These are phyloP conservation scores for Annulohypoxylon moriforme DNA, from an alignment of 495 filamentous ascomycete species.

Conservation along the genomic window DNA sequence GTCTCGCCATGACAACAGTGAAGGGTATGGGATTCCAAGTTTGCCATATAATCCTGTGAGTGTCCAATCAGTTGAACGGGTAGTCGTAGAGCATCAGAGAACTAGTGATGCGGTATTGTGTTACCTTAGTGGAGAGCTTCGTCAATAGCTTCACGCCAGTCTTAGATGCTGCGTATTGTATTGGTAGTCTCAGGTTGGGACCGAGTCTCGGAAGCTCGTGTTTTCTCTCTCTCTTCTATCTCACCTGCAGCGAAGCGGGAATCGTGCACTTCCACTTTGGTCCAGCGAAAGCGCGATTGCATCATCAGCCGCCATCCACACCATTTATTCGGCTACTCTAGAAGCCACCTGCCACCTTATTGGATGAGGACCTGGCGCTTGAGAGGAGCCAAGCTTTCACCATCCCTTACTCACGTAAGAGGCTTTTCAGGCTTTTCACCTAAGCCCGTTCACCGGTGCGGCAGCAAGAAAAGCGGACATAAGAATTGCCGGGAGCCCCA, in stretches of 20 bases:
- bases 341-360: slow-evolving; percentile 18
- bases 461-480: slow-evolving; percentile 11
- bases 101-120: neutral
- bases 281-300: slow-evolving; percentile 33
- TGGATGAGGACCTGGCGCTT: slow-evolving; percentile 27
- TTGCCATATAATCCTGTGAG: neutral
- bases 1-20: slow-evolving; percentile 11
- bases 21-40: neutral
- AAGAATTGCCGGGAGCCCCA: neutral
- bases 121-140: neutral
- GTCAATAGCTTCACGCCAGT: slow-evolving; percentile 17
- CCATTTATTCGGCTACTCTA: slow-evolving; percentile 14
- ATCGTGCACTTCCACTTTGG: slow-evolving; percentile 11
- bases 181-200: slow-evolving; percentile 12
- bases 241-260: slow-evolving; percentile 18
- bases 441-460: slow-evolving; percentile 6
- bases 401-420: slow-evolving; percentile 10
- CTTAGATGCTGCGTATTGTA: neutral
- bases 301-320: slow-evolving; percentile 38
- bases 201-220: slow-evolving; percentile 32
- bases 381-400: slow-evolving; percentile 25
- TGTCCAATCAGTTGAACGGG: neutral
- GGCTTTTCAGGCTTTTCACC: slow-evolving; percentile 13
- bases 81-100: neutral
- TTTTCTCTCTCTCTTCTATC: slow-evolving; percentile 4